A percentile compares a stretch with the other conserved stretches of the same genome.
These are phyloP conservation scores for Xerophyta viscosa DNA, from an alignment of 106 monocot species.

Conservation along the genomic window DNA sequence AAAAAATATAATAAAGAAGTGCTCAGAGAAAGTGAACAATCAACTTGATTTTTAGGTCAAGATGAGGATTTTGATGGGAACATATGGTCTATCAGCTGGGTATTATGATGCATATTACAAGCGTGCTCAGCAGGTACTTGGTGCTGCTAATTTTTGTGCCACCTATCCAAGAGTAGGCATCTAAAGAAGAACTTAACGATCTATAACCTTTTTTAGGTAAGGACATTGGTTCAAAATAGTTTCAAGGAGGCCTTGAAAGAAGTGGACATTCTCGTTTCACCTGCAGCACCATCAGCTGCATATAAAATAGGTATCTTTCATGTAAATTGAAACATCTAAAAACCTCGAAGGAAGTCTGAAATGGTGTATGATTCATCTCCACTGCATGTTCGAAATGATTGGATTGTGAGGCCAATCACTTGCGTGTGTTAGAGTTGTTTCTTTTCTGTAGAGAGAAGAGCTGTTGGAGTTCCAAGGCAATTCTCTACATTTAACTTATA, in stretches of 20 bases:
- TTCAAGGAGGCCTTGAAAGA: conserved; percentile 72
- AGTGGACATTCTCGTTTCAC: conserved; percentile 90
- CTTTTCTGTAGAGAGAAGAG: no score
- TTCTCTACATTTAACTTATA: no score
- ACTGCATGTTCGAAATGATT: no score
- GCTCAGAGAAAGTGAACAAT: no score
- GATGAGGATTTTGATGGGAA: conserved; percentile 99
- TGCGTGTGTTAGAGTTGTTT: no score
- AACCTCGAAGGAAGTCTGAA: no score
- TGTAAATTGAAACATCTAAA: no score
- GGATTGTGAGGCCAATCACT: no score
- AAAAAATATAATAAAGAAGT: no score
- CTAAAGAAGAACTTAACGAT: conserved; percentile 5
- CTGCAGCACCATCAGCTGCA: conserved; percentile 89
- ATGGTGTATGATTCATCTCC: no score
- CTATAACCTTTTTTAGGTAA: conserved; percentile 58
- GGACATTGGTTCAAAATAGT: conserved; percentile 84
- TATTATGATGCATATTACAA: conserved; percentile 98
- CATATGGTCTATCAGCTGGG: conserved; percentile 93
- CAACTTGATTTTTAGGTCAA: conserved; percentile 72
- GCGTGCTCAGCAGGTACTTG: conserved; percentile 82
- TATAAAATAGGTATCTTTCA: conserved; percentile 65
- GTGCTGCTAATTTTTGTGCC: neutral
- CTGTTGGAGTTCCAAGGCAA: no score
- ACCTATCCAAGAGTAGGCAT: no score